These are phyloP conservation scores for Picochlorum costavermella DNA, from an alignment of 139 green algal species.

Conservation along the genomic window DNA sequence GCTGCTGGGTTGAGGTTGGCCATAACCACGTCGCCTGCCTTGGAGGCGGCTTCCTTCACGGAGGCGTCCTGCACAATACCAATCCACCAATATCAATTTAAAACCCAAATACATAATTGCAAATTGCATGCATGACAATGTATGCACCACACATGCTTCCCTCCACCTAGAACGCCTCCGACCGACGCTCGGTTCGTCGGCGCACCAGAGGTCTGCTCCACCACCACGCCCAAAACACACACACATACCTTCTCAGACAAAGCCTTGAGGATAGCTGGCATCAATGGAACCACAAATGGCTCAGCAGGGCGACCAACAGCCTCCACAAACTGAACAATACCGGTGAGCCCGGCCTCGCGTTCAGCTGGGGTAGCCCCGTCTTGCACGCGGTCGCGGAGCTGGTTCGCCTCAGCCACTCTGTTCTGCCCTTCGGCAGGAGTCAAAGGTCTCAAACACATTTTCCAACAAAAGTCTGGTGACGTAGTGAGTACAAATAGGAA, in stretches of 20 bases:
- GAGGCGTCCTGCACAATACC: conserved; percentile 25
- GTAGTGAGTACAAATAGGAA: neutral
- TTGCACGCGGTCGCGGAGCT: conserved; percentile 1
- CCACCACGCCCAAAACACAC: neutral
- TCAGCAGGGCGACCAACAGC: conserved; percentile 26
- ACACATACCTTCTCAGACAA: conserved; percentile 55
- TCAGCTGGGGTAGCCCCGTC: conserved; percentile 1
- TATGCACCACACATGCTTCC: neutral
- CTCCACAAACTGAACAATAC: neutral
- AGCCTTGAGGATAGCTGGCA: conserved; percentile 51
- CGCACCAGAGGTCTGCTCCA: neutral
- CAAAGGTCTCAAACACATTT: conserved; percentile 9
- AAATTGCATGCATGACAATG: neutral
- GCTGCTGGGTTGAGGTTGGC: conserved; percentile 35
- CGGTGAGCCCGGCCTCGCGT: conserved; percentile 1
- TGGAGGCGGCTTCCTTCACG: conserved; percentile 40
- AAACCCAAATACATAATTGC: neutral
- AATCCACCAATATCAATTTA: neutral
- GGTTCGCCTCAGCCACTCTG: conserved; percentile 4
- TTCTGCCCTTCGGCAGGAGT: conserved; percentile 1
- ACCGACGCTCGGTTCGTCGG: neutral
- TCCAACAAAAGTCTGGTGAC: neutral
- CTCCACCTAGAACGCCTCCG: neutral
- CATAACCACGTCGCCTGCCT: conserved; percentile 33
- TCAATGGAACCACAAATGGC: conserved; percentile 54